These are phyloP conservation scores for Tolypocladium nubicola DNA, from an alignment of 2,329 filamentous ascomycete species.

Conservation along the genomic window DNA sequence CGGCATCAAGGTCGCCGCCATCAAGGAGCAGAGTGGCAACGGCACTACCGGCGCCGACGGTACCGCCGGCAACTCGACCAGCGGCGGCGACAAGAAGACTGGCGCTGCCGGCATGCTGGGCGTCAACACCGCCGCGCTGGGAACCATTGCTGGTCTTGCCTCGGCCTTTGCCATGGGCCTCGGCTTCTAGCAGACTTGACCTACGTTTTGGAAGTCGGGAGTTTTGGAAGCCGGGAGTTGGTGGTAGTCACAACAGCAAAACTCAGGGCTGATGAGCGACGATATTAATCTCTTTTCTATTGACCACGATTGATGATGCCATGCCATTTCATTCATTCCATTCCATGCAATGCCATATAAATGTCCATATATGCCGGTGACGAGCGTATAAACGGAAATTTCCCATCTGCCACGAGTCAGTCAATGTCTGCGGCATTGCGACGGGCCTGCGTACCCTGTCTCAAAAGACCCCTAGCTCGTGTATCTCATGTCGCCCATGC, in stretches of 20 bases:
- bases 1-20: constrained; percentile 30
- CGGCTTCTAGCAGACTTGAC: constrained; percentile 21
- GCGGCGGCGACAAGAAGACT: not conserved
- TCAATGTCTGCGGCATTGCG: not conserved
- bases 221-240: not conserved
- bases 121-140: constrained; percentile 17
- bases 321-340: not conserved
- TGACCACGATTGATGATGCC: not conserved
- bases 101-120: constrained; percentile 12
- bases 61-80: constrained; percentile 1
- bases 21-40: constrained; percentile 18
- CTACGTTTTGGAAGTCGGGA: not conserved
- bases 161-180: constrained; percentile 26
- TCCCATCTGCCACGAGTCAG: not conserved
- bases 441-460: not conserved
- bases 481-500: not conserved
- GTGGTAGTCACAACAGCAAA: not conserved
- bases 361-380: not conserved
- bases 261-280: not conserved
- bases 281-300: not conserved
- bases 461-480: not conserved
- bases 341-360: not conserved
- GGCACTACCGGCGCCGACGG: constrained; percentile 7
- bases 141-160: constrained; percentile 25
- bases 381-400: not conserved